A percentile compares a stretch with the other conserved stretches of the same genome.
Evolutionary conservation across 352 stramenopile genomes (phyloP).

Genomic region (Globisporangium splendens): DNA sequence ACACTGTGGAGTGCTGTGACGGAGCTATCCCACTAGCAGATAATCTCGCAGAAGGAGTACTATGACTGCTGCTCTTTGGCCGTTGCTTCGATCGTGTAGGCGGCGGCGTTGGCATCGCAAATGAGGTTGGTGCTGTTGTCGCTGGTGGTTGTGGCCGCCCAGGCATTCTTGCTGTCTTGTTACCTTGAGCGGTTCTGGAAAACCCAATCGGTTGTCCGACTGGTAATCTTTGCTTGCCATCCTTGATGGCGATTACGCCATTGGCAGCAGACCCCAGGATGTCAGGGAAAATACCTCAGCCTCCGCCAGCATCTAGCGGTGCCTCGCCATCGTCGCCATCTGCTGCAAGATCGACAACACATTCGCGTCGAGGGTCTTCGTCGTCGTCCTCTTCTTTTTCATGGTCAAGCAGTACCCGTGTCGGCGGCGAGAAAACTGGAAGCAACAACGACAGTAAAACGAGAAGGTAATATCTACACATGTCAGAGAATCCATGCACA

Average conservation of each 20-base stretch:
- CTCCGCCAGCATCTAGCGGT: neutral
- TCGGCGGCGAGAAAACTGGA: neutral
- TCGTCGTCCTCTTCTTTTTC: slow-evolving; percentile 7
- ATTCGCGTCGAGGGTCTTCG: neutral
- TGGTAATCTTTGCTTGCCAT: no score
- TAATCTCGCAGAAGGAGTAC: neutral
- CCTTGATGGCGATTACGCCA: no score
- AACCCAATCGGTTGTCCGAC: no score
- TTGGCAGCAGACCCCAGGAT: no score
- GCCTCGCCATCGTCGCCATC: slow-evolving; percentile 12
- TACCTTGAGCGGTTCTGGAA: no score
- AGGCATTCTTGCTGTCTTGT: no score
- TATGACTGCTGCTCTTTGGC: slow-evolving; percentile 7
- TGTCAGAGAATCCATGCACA: neutral
- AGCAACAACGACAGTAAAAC: slow-evolving; percentile 16
- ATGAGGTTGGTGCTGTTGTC: neutral
- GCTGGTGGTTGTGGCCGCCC: neutral
- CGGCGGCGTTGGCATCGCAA: neutral
- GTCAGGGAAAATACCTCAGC: slow-evolving; percentile 11
- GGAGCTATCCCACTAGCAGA: neutral
- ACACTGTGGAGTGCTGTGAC: neutral
- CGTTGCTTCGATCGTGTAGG: neutral
- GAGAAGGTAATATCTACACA: neutral
- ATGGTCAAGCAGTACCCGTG: neutral
- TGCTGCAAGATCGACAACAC: neutral